Conservation (phyloP, 306 rosid species). For the Hippophae tibetana region DNA sequence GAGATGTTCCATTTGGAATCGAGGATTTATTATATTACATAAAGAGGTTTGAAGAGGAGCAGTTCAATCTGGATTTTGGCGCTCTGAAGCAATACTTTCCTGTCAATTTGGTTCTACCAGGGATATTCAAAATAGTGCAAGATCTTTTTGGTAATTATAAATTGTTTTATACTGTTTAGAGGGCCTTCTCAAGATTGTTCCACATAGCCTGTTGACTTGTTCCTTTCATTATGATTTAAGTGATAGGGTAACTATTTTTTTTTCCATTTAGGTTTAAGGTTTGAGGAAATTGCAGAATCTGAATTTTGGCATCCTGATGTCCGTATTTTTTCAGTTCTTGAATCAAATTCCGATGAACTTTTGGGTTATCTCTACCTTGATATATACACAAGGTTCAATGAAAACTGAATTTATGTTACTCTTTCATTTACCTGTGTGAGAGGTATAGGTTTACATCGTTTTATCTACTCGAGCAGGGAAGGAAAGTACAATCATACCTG, state of each 20-base stretch:
- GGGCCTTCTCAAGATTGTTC: neutral
- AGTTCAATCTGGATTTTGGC: slow-evolving; percentile 57
- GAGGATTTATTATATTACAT: slow-evolving; percentile 77
- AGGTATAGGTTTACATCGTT: slow-evolving; percentile 10
- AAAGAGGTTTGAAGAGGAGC: slow-evolving; percentile 64
- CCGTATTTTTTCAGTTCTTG: slow-evolving; percentile 56
- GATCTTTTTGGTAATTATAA: slow-evolving; percentile 72
- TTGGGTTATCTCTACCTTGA: slow-evolving; percentile 89
- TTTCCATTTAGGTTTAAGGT: slow-evolving; percentile 56
- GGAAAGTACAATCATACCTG: slow-evolving; percentile 77
- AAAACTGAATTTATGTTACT: slow-evolving; percentile 4
- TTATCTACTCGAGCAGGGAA: slow-evolving; percentile 47
- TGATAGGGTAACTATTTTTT: slow-evolving; percentile 14
- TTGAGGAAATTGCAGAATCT: slow-evolving; percentile 65
- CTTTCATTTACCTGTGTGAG: slow-evolving; percentile 19
- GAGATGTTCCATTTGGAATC: slow-evolving; percentile 74
- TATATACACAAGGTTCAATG: slow-evolving; percentile 55
- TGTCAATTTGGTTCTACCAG: slow-evolving; percentile 73
- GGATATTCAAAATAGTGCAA: slow-evolving; percentile 81
- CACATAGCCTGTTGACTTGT: slow-evolving; percentile 2
- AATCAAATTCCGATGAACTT: slow-evolving; percentile 66
- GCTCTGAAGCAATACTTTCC: slow-evolving; percentile 89
- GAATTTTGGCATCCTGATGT: slow-evolving; percentile 93
- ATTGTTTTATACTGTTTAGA: neutral
- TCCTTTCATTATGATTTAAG: slow-evolving; percentile 5